Evolutionary conservation across 2,329 filamentous ascomycete species (phyloP), one percentile per base, ranked within the genome.

Genomic region (Penicillium expansum): DNA sequence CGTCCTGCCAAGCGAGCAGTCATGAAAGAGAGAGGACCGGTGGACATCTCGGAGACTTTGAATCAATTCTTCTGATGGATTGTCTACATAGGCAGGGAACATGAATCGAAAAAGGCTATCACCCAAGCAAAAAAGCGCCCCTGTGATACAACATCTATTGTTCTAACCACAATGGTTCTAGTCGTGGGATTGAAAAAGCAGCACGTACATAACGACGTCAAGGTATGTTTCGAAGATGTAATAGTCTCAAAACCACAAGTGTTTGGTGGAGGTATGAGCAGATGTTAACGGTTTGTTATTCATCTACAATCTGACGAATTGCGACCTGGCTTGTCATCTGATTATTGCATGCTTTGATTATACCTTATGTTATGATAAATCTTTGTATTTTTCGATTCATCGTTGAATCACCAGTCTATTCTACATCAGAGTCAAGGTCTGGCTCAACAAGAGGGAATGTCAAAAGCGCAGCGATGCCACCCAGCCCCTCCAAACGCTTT

Each of bases 391-490:
- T 29, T 49, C 3, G 1, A 49, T 20, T 16, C 33, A 13, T 3
- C 2, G 6, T n/a, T 30, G 14, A 24, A 22, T n/a, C 0, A 11
- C 14, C 10, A 5, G 11, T 45, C 22, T 52, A 76, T 29, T 78
- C 76, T 13, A 79, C 80, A 16, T 80, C 78, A 9, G 77, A 86
- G 2, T 88, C 86, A 33, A 92, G 87, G 61, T 96, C 90, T 43
- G 95, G 79, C 63, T 95, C 92, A 18, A 84, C 77, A 37, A 97
- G 82, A 0, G 94, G 92, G 71, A 92, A 99, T 13, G 93, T 97
- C 61, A 97, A 77, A 29, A 97, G 88, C 1, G 92, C 92, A 16
- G 93, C 94, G 60, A 99, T 88, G 18, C 92, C 90, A 1, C 94
- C 92, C 58, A 97, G 73, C 13, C 87, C 89, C 63, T 92, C 90